Evolutionary conservation across 2,329 filamentous ascomycete genomes (phyloP).

Genomic region (Trichothecium roseum): DNA sequence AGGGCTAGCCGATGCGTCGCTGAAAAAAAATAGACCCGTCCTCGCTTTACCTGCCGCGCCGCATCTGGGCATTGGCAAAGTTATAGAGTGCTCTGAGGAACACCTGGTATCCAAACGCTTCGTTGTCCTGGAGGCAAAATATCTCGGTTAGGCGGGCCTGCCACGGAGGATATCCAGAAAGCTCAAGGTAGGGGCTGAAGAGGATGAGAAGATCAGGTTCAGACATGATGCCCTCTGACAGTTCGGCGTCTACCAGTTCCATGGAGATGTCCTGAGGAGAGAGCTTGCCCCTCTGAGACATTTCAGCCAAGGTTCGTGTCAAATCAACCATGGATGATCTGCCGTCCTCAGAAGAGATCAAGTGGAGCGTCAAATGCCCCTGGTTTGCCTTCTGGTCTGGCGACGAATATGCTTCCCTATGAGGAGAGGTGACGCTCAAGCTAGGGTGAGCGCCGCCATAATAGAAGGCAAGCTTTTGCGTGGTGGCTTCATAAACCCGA

Average conservation of each 20-base stretch:
- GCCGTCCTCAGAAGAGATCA: constrained; percentile 82
- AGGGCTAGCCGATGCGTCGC: background rate
- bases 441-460: constrained; percentile 67
- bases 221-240: constrained; percentile 66
- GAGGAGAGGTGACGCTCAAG: constrained; percentile 45
- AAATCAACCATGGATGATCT: constrained; percentile 91
- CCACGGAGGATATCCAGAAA: constrained; percentile 94
- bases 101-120: constrained; percentile 84
- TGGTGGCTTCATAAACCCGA: constrained; percentile 71
- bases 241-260: constrained; percentile 82
- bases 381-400: constrained; percentile 15
- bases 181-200: constrained; percentile 72
- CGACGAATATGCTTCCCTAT: constrained; percentile 25
- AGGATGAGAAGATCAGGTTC: constrained; percentile 86
- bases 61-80: constrained; percentile 81
- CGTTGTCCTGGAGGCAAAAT: constrained; percentile 66
- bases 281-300: constrained; percentile 85
- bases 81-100: constrained; percentile 79
- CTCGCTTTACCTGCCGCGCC: constrained; percentile 53
- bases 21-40: background rate
- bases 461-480: constrained; percentile 73
- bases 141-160: constrained; percentile 93
- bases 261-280: constrained; percentile 69
- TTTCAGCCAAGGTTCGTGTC: constrained; percentile 86
- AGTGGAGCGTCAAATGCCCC: constrained; percentile 50